Evolutionary conservation across 371 early-diverging fungal genomes (phyloP), one percentile per base, ranked within the genome.

Genomic region (Smittium culicis): DNA sequence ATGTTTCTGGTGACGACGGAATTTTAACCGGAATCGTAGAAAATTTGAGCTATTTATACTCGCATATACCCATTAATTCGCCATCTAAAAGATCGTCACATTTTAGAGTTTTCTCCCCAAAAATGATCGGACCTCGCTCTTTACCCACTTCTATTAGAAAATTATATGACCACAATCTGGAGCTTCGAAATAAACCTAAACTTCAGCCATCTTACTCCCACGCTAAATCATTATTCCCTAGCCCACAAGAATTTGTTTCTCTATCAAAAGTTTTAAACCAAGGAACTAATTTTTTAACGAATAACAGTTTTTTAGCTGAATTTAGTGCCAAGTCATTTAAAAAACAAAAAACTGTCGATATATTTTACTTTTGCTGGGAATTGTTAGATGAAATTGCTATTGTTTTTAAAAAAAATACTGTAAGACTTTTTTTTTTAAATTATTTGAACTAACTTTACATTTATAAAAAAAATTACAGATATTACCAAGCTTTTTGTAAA

Each of bases 301-400:
- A n/a, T n/a, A n/a, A n/a, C n/a, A n/a, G n/a, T n/a, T n/a, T n/a
- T n/a, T n/a, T n/a, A n/a, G n/a, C n/a, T n/a, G n/a, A n/a, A n/a
- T n/a, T 45, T 20, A 14, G 45, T 45, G 45, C 20, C 20, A 45
- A 45, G 14, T 14, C 8, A 20, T 20, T 29, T 62, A n/a, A 62
- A 29, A 62, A n/a, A 34, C 63, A 62, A n/a, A 62, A 29, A 62
- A 71, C 61, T 29, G 77, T 77, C 27, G 74, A 77, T 30, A 69
- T 72, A 29, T 74, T 77, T 45, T 77, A 73, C 34, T 33, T 74
- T 1, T 72, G 74, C 61, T 77, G 77, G 77, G 77, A 77, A 68
- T 70, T 77, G 34, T 58, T 77, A 1, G 77, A 77, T 66, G 77
- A 77, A 61, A n/a, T 77, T 0, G 64, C 72, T 1, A 34, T 64